Conservation (phyloP, 257 asterid species). For the Paulownia fortunei region DNA sequence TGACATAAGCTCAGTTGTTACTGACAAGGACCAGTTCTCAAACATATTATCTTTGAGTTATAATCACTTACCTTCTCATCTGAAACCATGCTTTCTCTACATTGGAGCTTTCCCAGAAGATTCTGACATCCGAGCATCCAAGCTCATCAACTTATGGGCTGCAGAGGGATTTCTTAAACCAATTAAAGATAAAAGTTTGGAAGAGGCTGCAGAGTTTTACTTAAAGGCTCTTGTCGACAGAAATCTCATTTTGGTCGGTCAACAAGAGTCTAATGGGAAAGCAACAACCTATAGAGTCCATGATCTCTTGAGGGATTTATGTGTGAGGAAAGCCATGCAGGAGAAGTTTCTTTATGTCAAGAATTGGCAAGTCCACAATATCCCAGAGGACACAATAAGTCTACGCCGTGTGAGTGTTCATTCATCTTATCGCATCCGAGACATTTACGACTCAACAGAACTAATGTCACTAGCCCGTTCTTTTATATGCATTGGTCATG, state of each 20-base stretch:
- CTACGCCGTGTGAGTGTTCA: not conserved
- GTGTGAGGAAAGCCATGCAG: too few species aligned
- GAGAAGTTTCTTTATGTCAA: too few species aligned
- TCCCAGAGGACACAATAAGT: not conserved
- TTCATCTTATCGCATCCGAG: too few species aligned
- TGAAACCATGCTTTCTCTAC: constrained; percentile 22
- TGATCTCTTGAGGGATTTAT: too few species aligned
- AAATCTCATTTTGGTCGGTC: not conserved
- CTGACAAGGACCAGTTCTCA: too few species aligned
- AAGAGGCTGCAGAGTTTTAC: too few species aligned
- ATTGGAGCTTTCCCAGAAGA: constrained; percentile 22
- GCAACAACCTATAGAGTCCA: too few species aligned
- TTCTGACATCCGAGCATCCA: not conserved
- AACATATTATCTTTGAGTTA: constrained; percentile 20
- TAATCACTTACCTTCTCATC: constrained; percentile 13
- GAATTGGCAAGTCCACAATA: too few species aligned
- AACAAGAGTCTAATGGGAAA: too few species aligned
- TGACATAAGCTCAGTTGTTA: too few species aligned
- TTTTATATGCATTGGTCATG: not conserved
- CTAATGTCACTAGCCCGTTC: not conserved
- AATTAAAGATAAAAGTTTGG: not conserved
- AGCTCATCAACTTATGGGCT: not conserved
- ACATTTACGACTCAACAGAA: not conserved
- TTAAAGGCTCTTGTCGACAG: too few species aligned
- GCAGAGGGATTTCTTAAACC: constrained; percentile 16